Conservation (phyloP, 1,139 yeast species). For the Taiozyma sp. region DNA sequence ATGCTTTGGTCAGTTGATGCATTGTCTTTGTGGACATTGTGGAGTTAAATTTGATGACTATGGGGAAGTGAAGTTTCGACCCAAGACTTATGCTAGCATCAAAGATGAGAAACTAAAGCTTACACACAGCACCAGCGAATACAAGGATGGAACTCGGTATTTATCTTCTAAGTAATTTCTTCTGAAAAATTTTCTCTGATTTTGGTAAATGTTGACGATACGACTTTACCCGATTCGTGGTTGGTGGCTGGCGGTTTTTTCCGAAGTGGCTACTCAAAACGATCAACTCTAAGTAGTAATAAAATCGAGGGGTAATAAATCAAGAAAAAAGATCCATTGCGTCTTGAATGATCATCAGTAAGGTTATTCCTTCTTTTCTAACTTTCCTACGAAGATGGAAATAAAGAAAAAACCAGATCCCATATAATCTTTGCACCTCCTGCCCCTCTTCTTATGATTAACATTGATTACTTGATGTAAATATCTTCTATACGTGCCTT, state of each 20-base stretch:
- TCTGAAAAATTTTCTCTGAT: not conserved
- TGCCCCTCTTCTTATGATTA: not conserved
- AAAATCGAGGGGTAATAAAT: too few species aligned
- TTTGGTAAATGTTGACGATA: not conserved
- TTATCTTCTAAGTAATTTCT: not conserved
- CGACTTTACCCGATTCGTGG: not conserved
- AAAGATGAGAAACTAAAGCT: not conserved
- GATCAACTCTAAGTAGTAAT: too few species aligned
- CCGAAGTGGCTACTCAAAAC: not conserved
- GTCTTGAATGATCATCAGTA: too few species aligned
- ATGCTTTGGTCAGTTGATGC: not conserved
- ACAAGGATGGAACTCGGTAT: not conserved
- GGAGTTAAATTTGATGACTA: not conserved
- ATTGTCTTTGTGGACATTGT: not conserved
- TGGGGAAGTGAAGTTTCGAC: not conserved
- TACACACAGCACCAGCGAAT: not conserved
- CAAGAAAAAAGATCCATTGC: too few species aligned
- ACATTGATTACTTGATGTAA: not conserved
- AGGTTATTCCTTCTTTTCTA: too few species aligned
- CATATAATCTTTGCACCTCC: not conserved
- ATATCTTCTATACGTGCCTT: constrained; percentile 4
- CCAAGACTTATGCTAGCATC: not conserved
- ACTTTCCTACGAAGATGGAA: too few species aligned
- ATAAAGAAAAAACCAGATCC: not conserved
- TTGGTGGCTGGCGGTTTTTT: not conserved